These are phyloP conservation scores for Suillus cothurnatus DNA, from an alignment of 768 basidiomycete genomes.

Conservation along the genomic window DNA sequence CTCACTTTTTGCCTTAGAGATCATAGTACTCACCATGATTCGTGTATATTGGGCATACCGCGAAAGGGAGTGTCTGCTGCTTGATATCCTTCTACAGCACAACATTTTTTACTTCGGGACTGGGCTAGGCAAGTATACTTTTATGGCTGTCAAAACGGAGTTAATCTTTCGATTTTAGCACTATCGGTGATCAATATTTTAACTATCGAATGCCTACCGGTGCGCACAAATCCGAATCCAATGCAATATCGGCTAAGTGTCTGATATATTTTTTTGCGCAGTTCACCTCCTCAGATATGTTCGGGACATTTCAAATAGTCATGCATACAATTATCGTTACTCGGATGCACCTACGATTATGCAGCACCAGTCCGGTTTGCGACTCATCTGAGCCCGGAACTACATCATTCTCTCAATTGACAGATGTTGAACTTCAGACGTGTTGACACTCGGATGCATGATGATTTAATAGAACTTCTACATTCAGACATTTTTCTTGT, in stretches of 20 bases:
- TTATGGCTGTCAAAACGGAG: background rate
- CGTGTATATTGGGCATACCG: background rate
- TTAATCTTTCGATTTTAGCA: background rate
- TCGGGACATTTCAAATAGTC: background rate
- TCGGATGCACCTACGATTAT: background rate
- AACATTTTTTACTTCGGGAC: background rate
- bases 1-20: background rate
- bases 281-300: background rate
- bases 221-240: background rate
- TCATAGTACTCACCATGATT: slow-evolving; percentile 3
- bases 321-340: background rate
- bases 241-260: background rate
- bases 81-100: background rate
- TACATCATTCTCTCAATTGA: background rate
- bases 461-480: background rate
- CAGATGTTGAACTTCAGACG: background rate
- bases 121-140: background rate
- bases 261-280: background rate
- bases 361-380: background rate
- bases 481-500: background rate
- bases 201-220: background rate
- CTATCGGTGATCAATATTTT: background rate
- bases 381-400: background rate
- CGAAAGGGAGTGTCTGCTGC: background rate
- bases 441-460: background rate